Percentiles rank a stretch among this genome's conserved stretches.
Evolutionary conservation across 495 filamentous ascomycete genomes (phyloP).

Genomic region (Annulohypoxylon stygium): DNA sequence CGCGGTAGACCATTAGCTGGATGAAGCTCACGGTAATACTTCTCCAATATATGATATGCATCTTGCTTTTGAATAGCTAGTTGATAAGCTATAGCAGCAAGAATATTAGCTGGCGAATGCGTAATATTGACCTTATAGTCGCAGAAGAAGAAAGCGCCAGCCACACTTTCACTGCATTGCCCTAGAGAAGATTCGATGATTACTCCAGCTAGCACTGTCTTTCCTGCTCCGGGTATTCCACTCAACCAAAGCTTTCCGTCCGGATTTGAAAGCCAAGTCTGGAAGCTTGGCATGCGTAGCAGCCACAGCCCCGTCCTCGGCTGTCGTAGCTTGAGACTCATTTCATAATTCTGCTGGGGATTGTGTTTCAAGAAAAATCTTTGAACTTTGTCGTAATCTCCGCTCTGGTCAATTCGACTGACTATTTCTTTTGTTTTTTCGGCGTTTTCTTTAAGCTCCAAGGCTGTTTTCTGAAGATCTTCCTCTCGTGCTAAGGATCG

Average conservation of each 20-base stretch:
- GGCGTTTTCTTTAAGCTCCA: slow-evolving; percentile 15
- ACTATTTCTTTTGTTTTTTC: slow-evolving; percentile 38
- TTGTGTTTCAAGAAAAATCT: slow-evolving; percentile 48
- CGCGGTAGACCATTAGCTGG: slow-evolving; percentile 7
- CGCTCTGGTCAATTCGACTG: slow-evolving; percentile 33
- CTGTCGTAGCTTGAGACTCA: slow-evolving; percentile 50
- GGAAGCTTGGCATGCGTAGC: slow-evolving; percentile 44
- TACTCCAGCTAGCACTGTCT: slow-evolving; percentile 55
- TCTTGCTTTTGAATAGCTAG: slow-evolving; percentile 53
- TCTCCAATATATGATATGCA: slow-evolving; percentile 46
- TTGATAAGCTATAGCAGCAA: slow-evolving; percentile 53
- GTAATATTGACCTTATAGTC: slow-evolving; percentile 54
- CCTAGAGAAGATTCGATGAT: slow-evolving; percentile 38
- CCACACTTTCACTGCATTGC: slow-evolving; percentile 27
- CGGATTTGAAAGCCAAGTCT: slow-evolving; percentile 45
- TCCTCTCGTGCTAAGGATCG: slow-evolving; percentile 29
- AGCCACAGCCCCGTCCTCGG: slow-evolving; percentile 57
- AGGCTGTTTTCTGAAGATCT: slow-evolving; percentile 12
- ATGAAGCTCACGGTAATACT: slow-evolving; percentile 43
- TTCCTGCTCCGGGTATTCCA: slow-evolving; percentile 60
- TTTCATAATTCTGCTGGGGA: slow-evolving; percentile 45
- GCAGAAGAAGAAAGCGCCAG: slow-evolving; percentile 58
- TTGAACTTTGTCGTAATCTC: slow-evolving; percentile 45
- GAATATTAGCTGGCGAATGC: slow-evolving; percentile 46
- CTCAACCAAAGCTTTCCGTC: slow-evolving; percentile 54